A percentile compares a stretch with the other conserved stretches of the same genome.
Evolutionary conservation across 805 yeast genomes (phyloP).

Genomic region (Starmerella lactis-condensi): DNA sequence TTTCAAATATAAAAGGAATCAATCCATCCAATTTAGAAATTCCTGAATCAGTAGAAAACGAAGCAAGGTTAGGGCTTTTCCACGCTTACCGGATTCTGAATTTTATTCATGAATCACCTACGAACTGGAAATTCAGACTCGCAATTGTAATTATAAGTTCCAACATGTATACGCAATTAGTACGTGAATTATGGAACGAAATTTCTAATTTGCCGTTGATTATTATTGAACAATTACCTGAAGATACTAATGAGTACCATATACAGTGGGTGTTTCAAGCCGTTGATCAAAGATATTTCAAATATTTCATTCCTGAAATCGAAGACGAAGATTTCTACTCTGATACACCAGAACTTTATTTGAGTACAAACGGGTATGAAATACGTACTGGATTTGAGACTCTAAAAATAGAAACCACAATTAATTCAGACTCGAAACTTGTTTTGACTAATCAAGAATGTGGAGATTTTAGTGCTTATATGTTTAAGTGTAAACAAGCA

Average conservation of each 20-base stretch:
- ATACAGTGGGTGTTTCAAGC: slow-evolving; percentile 19
- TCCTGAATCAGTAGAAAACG: slow-evolving; percentile 15
- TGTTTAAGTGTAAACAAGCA: too few species aligned
- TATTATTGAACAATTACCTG: too few species aligned
- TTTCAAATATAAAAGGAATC: slow-evolving; percentile 87
- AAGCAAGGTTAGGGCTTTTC: slow-evolving; percentile 46
- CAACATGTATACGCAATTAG: slow-evolving; percentile 1
- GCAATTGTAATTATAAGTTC: slow-evolving; percentile 40
- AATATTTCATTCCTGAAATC: slow-evolving; percentile 11
- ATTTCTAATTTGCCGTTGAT: too few species aligned
- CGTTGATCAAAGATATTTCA: slow-evolving; percentile 12
- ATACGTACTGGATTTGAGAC: slow-evolving; percentile 10
- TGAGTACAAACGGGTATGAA: too few species aligned
- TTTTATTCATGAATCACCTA: slow-evolving; percentile 28
- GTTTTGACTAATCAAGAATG: too few species aligned
- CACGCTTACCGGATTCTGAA: slow-evolving; percentile 49
- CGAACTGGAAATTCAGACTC: slow-evolving; percentile 24
- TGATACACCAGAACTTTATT: slow-evolving; percentile 9
- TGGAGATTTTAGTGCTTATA: too few species aligned
- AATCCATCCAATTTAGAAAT: slow-evolving; percentile 53
- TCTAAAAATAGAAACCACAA: slow-evolving; percentile 2
- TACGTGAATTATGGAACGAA: slow-evolving; percentile 8
- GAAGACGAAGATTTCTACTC: slow-evolving; percentile 15
- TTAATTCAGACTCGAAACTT: too few species aligned
- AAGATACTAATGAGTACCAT: too few species aligned